phyloP scores from a whole-genome alignment of 2,329 filamentous ascomycete species.

The Aspergillus puulaauensis region DNA sequence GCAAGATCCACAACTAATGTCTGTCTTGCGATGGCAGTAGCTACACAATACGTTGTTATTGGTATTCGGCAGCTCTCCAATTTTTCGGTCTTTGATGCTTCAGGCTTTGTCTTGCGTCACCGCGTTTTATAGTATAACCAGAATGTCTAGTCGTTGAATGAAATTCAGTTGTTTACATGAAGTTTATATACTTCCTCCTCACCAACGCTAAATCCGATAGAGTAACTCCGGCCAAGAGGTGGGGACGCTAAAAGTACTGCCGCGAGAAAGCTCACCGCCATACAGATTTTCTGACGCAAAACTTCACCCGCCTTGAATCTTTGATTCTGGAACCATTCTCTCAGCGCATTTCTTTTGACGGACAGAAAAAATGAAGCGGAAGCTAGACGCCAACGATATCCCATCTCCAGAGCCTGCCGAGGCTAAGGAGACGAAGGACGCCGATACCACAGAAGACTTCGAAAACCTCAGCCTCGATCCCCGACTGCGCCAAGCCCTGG shows the following conservation, averaged over 20 bases:
- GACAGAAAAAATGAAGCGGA: conserved; percentile 47
- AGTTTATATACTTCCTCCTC: not conserved
- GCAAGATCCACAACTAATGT: not conserved
- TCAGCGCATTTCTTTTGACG: not conserved
- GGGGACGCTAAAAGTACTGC: conserved; percentile 20
- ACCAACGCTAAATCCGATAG: not conserved
- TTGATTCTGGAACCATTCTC: not conserved
- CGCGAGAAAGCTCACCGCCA: conserved; percentile 34
- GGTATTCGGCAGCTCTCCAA: not conserved
- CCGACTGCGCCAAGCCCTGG: conserved; percentile 80
- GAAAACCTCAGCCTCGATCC: conserved; percentile 77
- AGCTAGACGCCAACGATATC: conserved; percentile 49
- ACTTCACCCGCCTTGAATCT: conserved; percentile 23
- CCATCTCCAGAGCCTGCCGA: conserved; percentile 38
- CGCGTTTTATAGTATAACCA: not conserved
- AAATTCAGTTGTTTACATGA: not conserved
- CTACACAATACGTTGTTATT: not conserved
- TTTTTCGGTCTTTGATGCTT: not conserved
- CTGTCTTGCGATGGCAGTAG: not conserved
- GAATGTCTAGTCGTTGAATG: not conserved
- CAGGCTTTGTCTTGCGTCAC: not conserved
- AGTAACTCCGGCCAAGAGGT: not conserved
- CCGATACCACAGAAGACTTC: conserved; percentile 62
- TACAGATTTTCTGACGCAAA: conserved; percentile 29
- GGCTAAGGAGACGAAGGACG: conserved; percentile 23